Conservation (phyloP, 2,329 filamentous ascomycete genomes). For the Fusarium cyanostomum region DNA sequence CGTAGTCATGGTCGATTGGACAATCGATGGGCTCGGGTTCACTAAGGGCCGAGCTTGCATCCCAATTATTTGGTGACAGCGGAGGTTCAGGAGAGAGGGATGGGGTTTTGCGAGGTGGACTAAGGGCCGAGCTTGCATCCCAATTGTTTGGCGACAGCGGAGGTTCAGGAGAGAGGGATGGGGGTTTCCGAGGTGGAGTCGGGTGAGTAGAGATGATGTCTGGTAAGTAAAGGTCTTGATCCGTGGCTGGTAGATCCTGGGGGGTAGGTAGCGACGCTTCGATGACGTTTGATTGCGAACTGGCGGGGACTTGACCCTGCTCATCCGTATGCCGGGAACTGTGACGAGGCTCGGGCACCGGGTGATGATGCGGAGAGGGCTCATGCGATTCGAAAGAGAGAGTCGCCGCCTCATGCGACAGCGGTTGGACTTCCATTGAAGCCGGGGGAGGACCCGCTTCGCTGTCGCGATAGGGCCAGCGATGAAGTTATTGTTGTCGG, state of each 20-base stretch:
- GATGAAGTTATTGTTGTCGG: constrained; percentile 12
- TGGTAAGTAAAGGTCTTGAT: constrained; percentile 2
- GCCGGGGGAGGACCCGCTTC: constrained; percentile 22
- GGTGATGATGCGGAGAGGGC: constrained; percentile 15
- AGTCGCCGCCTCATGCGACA: constrained; percentile 21
- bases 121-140: constrained; percentile 40
- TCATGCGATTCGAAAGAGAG: constrained; percentile 17
- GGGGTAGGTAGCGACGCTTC: constrained; percentile 21
- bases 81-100: constrained; percentile 2
- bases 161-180: constrained; percentile 3
- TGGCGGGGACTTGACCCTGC: constrained; percentile 35
- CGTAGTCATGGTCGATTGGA: constrained; percentile 46
- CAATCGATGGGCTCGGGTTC: constrained; percentile 20
- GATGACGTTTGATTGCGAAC: constrained; percentile 27
- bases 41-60: constrained; percentile 37
- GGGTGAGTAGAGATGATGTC: constrained; percentile 2
- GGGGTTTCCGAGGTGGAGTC: constrained; percentile 1
- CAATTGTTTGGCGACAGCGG: constrained; percentile 14
- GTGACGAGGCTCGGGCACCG: constrained; percentile 9
- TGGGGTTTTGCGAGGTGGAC: constrained; percentile 7
- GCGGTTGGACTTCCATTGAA: constrained; percentile 38
- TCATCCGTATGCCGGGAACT: constrained; percentile 12
- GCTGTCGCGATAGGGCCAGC: constrained; percentile 28
- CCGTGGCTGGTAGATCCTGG: constrained; percentile 8
- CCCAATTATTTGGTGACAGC: constrained; percentile 15